Percentiles rank a stretch among this genome's conserved stretches.
Conservation (phyloP, 2,329 filamentous ascomycete genomes). For the Trichoderma oligosporum region DNA sequence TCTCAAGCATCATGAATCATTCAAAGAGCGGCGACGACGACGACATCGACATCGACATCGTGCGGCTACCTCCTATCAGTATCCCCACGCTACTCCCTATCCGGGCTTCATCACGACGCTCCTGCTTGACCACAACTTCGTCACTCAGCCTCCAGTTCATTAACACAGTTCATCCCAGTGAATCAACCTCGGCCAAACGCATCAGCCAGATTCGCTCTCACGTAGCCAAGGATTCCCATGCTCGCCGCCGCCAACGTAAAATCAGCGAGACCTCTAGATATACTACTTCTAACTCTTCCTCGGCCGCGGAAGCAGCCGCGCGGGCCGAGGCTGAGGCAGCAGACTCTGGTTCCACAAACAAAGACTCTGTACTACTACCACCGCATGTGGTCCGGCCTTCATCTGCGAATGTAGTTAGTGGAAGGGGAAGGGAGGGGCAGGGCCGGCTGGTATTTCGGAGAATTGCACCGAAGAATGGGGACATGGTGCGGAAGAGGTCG, state of each 20-base stretch:
- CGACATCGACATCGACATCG: not conserved
- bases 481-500: not conserved
- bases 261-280: not conserved
- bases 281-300: not conserved
- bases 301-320: not conserved
- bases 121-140: not conserved
- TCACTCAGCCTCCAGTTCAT: slow-evolving; percentile 14
- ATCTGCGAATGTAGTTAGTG: not conserved
- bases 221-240: slow-evolving; percentile 15
- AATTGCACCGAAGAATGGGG: slow-evolving; percentile 10
- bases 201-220: slow-evolving; percentile 20
- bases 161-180: slow-evolving; percentile 7
- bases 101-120: not conserved
- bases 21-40: not conserved
- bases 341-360: not conserved
- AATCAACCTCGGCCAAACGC: slow-evolving; percentile 1
- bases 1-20: too few relatives aligned
- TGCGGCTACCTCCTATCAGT: not conserved
- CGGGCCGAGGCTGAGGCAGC: not conserved
- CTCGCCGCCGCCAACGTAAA: slow-evolving; percentile 13
- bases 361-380: not conserved
- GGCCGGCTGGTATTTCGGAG: not conserved
- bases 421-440: not conserved
- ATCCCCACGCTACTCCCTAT: not conserved
- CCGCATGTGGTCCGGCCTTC: not conserved